Conservation (phyloP, 2,329 filamentous ascomycete species). For the Colletotrichum zoysiae region DNA sequence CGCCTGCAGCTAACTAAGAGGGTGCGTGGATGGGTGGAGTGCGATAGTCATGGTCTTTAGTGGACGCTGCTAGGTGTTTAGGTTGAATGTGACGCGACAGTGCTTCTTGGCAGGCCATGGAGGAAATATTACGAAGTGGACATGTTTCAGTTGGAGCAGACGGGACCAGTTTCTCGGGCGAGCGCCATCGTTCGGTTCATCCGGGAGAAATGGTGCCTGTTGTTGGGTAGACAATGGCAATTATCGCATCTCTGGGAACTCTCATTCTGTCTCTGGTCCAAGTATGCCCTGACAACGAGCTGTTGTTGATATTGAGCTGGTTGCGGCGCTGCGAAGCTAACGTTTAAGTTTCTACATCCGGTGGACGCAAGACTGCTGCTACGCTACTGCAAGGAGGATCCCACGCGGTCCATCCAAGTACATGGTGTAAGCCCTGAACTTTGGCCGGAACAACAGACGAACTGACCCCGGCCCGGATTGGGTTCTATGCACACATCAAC, state of each 20-base stretch:
- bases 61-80: neutral
- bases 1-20: constrained; percentile 9
- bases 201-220: neutral
- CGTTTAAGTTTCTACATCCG: neutral
- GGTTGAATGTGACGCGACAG: constrained; percentile 28
- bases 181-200: constrained; percentile 28
- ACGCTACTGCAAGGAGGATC: constrained; percentile 2
- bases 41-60: neutral
- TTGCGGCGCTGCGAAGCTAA: neutral
- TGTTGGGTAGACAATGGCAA: neutral
- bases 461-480: neutral
- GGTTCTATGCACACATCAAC: constrained; percentile 9
- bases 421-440: neutral
- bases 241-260: neutral
- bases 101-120: constrained; percentile 34
- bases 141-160: constrained; percentile 34
- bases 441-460: constrained; percentile 7
- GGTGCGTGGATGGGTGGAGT: neutral
- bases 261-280: neutral
- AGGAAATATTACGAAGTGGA: constrained; percentile 31
- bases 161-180: neutral
- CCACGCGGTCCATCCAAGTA: constrained; percentile 17
- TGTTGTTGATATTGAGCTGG: constrained; percentile 7
- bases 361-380: constrained; percentile 6
- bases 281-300: constrained; percentile 1